Conservation (phyloP, 2,329 filamentous ascomycete genomes). For the Fusarium multiceps region DNA sequence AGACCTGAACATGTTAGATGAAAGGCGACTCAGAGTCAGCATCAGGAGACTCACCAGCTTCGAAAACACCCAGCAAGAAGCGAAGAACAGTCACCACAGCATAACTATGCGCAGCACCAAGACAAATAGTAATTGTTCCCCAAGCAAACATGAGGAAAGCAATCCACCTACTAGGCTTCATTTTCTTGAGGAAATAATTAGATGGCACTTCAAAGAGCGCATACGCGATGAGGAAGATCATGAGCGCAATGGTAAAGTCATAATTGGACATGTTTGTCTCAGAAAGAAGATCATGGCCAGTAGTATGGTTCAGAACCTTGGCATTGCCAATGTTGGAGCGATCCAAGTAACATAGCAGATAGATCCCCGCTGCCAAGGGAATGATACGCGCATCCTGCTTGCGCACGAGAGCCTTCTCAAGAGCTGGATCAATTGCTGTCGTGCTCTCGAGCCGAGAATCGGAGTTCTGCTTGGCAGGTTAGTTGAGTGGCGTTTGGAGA, state of each 20-base stretch:
- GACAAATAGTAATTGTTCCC: constrained; percentile 56
- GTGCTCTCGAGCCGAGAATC: constrained; percentile 23
- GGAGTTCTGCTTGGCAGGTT: constrained; percentile 9
- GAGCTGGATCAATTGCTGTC: constrained; percentile 8
- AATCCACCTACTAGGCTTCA: constrained; percentile 62
- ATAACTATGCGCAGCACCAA: constrained; percentile 54
- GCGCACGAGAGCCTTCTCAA: constrained; percentile 23
- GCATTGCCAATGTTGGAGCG: constrained; percentile 62
- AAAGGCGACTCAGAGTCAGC: rapidly evolving
- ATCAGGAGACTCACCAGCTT: constrained; percentile 38
- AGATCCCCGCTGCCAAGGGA: constrained; percentile 38
- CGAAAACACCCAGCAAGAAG: constrained; percentile 48
- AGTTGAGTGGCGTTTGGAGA: not conserved
- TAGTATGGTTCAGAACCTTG: constrained; percentile 51
- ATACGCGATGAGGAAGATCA: constrained; percentile 62
- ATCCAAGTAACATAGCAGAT: constrained; percentile 61
- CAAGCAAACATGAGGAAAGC: constrained; percentile 46
- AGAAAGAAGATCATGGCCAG: constrained; percentile 45
- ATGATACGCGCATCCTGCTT: constrained; percentile 41
- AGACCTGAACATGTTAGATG: constrained; percentile 52
- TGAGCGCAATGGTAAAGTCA: constrained; percentile 68
- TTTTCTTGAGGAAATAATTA: constrained; percentile 58
- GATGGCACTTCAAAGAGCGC: constrained; percentile 61
- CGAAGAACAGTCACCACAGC: constrained; percentile 45
- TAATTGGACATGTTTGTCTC: constrained; percentile 60